Conservation (phyloP, 169 alveolate genomes). For the Plasmodium yoelii region DNA sequence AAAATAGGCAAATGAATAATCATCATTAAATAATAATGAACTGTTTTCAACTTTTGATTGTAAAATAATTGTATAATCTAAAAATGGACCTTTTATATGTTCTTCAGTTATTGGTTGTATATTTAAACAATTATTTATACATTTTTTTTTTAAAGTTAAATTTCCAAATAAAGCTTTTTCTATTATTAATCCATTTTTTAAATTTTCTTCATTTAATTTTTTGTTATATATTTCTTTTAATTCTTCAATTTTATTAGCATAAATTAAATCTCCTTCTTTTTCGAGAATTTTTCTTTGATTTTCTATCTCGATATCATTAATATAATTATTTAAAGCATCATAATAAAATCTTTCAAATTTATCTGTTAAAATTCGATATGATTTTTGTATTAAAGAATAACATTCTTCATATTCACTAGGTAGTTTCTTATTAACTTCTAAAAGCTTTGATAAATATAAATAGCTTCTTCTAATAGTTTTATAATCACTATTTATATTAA, state of each 20-base stretch:
- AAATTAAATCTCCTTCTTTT: conserved; percentile 37
- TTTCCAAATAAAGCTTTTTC: conserved; percentile 70
- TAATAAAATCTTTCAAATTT: conserved; percentile 62
- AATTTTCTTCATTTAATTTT: conserved; percentile 34
- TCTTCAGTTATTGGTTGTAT: conserved; percentile 39
- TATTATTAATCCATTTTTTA: conserved; percentile 55
- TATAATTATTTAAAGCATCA: conserved; percentile 61
- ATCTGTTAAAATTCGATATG: conserved; percentile 34
- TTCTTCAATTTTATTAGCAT: conserved; percentile 51
- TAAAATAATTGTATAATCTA: conserved; percentile 50
- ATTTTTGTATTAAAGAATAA: conserved; percentile 40
- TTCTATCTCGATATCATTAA: conserved; percentile 27
- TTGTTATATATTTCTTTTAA: conserved; percentile 15
- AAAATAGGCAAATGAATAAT: conserved; percentile 54
- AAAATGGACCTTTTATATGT: conserved; percentile 55
- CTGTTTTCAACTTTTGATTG: conserved; percentile 61
- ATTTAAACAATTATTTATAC: conserved; percentile 45
- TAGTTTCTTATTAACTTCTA: conserved; percentile 50
- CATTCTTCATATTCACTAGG: conserved; percentile 62
- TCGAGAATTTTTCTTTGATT: conserved; percentile 16
- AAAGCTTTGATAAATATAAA: conserved; percentile 37
- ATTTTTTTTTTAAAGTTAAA: conserved; percentile 42
- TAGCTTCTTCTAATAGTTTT: conserved; percentile 63
- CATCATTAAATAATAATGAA: conserved; percentile 47
- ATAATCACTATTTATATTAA: conserved; percentile 15